phyloP scores from a whole-genome alignment of 1,139 yeast genomes.

The Neolecta irregularis region DNA sequence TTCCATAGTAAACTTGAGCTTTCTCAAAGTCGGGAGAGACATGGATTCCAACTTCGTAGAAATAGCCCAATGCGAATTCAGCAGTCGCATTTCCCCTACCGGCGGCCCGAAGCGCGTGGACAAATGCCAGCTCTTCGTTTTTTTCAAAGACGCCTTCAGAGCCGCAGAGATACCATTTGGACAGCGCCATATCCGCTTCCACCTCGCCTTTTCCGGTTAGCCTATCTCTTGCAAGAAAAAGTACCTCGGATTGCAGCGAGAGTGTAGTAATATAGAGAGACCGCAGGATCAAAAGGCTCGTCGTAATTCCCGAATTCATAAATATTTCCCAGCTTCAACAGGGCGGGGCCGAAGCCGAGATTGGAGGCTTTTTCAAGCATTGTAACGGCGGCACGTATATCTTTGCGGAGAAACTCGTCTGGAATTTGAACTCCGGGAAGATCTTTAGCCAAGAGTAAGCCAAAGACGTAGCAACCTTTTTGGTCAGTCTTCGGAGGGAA shows the following conservation, averaged over 20 bases:
- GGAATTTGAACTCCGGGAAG: constrained; percentile 17
- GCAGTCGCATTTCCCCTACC: constrained; percentile 24
- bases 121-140: constrained; percentile 28
- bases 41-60: constrained; percentile 30
- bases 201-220: constrained; percentile 9
- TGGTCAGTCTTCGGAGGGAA: too few relatives aligned
- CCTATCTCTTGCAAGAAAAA: too few relatives aligned
- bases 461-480: too few relatives aligned
- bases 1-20: constrained; percentile 23
- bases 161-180: constrained; percentile 27
- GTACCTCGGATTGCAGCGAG: constrained; percentile 26
- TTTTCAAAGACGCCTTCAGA: constrained; percentile 17
- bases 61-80: constrained; percentile 29
- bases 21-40: constrained; percentile 23
- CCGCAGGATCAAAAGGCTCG: constrained; percentile 21
- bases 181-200: constrained; percentile 23
- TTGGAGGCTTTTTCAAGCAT: constrained; percentile 25
- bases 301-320: constrained; percentile 27
- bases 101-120: constrained; percentile 26
- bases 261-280: constrained; percentile 27
- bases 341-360: constrained; percentile 28
- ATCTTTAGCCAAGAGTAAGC: constrained; percentile 25
- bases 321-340: constrained; percentile 28
- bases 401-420: constrained; percentile 5
- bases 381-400: background rate